Conservation (phyloP, 225 moss, liverwort and hornwort genomes). For the Pseudoscleropodium purum region DNA sequence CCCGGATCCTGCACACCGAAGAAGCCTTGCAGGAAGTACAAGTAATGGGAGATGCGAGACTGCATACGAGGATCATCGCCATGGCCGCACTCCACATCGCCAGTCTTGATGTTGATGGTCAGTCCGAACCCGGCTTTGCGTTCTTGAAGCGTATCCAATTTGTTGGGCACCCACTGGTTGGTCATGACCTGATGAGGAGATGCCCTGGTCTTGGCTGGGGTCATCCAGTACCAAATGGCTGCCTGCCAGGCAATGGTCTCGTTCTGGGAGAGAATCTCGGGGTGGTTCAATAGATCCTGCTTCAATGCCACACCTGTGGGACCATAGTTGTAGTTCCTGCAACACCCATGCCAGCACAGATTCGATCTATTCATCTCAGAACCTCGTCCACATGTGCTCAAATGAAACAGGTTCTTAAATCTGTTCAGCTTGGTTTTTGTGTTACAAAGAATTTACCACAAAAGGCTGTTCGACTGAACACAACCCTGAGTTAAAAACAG, state of each 20-base stretch:
- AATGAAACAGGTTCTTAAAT: not conserved
- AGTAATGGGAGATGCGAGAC: conserved; percentile 61
- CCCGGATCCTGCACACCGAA: conserved; percentile 28
- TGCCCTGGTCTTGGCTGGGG: conserved; percentile 64
- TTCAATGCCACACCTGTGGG: conserved; percentile 51
- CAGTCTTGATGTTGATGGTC: conserved; percentile 68
- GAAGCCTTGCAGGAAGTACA: conserved; percentile 29
- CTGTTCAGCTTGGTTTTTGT: not conserved
- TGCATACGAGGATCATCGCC: conserved; percentile 68
- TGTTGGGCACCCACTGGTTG: conserved; percentile 48
- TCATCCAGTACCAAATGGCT: conserved; percentile 76
- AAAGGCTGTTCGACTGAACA: not conserved
- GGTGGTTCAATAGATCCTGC: conserved; percentile 38
- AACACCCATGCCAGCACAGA: not conserved
- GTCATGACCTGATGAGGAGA: conserved; percentile 83
- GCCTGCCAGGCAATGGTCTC: conserved; percentile 78
- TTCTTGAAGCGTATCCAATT: conserved; percentile 1
- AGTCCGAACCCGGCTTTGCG: conserved; percentile 64
- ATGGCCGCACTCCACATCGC: conserved; percentile 82
- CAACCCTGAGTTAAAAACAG: not conserved
- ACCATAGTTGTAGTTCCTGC: conserved; percentile 83
- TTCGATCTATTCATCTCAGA: not conserved
- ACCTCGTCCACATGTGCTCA: not conserved
- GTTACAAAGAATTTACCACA: not conserved
- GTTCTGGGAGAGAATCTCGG: conserved; percentile 48